Base-by-base conservation (phyloP, 192 early-diverging fungal genomes). In the Paraglomus brasilianum region DNA sequence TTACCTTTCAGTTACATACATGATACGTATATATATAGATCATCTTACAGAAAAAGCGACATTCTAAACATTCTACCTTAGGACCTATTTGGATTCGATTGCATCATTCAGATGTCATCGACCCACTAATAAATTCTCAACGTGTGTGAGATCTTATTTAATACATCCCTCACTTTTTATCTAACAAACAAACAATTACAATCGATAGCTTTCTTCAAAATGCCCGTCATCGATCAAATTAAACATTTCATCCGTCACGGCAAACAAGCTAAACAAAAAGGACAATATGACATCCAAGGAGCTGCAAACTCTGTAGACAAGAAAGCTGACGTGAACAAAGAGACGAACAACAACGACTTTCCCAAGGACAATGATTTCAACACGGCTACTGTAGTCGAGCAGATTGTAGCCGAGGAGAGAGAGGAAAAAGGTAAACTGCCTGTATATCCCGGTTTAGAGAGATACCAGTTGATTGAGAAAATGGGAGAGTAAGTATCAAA, bases 401-500 rank as follows among this genome's bases (percentile, higher is more conserved):
- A 69, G 52, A 80, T 85, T 17, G 80, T 87, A 10, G 78, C 81
- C 45, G 80, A 87, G 48, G 82, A 83, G 56, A 78, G 77, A 2
- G 74, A 74, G 9, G 74, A 76, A 55, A 86, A 80, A 64, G 77
- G 51, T 52, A 76, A 73, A 68, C 42, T 86, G 60, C 85, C 86
- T 21, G 51, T 63, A 1, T 89, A 88, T 58, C 82, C 84, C 36
- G 85, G 84, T 22, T 58, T 89, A 57, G 80, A 87, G 53, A 75
- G 82, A 38, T 89, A 79, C 71, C 62, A 75, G 65, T 57, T 89
- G 14, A 21, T 89, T 11, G 76, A 82, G 38, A 88, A 89, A 59
- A 85, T 89, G 82, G 88, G 88, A 75, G 88, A 89, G 88, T 88
- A 81, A 77, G 86, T 89, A 7, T 46, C 17, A 56, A 19, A 24